These are phyloP conservation scores for Fistulifera solaris DNA, from an alignment of 108 stramenopile genomes.

Conservation along the genomic window DNA sequence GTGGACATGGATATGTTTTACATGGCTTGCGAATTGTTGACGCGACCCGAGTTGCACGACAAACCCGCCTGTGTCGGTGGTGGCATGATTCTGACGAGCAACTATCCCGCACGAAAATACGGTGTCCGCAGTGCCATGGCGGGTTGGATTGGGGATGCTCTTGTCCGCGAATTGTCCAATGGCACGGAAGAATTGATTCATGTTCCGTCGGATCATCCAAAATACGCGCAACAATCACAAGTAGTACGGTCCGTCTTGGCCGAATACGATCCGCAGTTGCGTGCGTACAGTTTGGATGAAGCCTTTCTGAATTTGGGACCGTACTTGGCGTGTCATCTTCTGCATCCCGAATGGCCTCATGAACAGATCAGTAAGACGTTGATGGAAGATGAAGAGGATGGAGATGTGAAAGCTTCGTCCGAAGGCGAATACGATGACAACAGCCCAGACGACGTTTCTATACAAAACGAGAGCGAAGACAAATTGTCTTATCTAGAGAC, in stretches of 20 bases:
- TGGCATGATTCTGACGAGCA: constrained; percentile 87
- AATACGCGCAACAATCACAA: constrained; percentile 70
- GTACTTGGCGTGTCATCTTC: constrained; percentile 38
- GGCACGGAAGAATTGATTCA: constrained; percentile 54
- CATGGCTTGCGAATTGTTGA: constrained; percentile 78
- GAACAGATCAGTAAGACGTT: constrained; percentile 23
- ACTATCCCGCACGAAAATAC: constrained; percentile 86
- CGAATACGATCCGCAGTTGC: constrained; percentile 84
- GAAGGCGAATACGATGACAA: neutral
- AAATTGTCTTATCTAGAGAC: neutral
- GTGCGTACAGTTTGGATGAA: constrained; percentile 85
- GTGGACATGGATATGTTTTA: constrained; percentile 95
- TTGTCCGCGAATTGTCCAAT: constrained; percentile 62
- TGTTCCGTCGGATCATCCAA: constrained; percentile 65
- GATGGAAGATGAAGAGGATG: neutral
- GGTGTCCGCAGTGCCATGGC: constrained; percentile 98
- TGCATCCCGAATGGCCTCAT: constrained; percentile 17
- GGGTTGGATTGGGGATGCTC: constrained; percentile 85
- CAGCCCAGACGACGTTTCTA: no score
- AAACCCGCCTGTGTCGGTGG: constrained; percentile 87
- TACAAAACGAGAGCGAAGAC: constrained; percentile 1
- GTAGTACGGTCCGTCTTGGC: constrained; percentile 52
- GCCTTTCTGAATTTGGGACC: constrained; percentile 88
- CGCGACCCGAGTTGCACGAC: constrained; percentile 66
- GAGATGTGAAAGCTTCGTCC: neutral